phyloP scores from a whole-genome alignment of 805 yeast genomes.

The Naumovozyma baii region DNA sequence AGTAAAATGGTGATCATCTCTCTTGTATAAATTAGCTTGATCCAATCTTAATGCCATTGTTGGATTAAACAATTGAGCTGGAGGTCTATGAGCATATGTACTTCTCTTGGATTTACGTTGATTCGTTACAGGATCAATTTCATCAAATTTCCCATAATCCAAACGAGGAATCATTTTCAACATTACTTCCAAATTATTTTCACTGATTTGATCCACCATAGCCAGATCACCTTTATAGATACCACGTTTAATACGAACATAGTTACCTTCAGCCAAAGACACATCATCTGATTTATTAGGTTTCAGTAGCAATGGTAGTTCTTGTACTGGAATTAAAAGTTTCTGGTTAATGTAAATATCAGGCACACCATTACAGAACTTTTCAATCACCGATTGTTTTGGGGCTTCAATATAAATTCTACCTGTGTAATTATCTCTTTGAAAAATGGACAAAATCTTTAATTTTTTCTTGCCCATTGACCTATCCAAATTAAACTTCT shows the following conservation, averaged over 20 bases:
- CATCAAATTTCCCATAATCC: conserved; percentile 68
- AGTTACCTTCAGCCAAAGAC: conserved; percentile 82
- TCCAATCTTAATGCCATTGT: conserved; percentile 84
- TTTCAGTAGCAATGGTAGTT: conserved; percentile 84
- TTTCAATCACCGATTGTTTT: conserved; percentile 82
- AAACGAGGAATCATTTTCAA: conserved; percentile 86
- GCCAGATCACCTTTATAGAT: conserved; percentile 90
- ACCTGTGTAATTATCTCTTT: conserved; percentile 86
- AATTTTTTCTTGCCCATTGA: conserved; percentile 58
- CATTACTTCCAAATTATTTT: conserved; percentile 91
- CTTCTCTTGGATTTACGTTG: conserved; percentile 43
- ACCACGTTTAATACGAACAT: conserved; percentile 85
- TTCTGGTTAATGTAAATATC: conserved; percentile 69
- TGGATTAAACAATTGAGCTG: conserved; percentile 78
- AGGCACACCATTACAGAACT: conserved; percentile 81
- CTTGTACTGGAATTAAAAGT: conserved; percentile 87
- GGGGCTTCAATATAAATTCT: conserved; percentile 92
- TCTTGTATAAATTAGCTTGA: conserved; percentile 57
- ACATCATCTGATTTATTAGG: conserved; percentile 84
- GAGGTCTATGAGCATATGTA: conserved; percentile 63
- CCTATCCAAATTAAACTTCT: conserved; percentile 67
- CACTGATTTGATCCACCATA: conserved; percentile 83
- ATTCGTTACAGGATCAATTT: conserved; percentile 41
- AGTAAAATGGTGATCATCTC: conserved; percentile 53
- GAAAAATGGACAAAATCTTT: conserved; percentile 82